Base-by-base conservation (phyloP, 371 early-diverging fungal species). In the Mortierella sp. region DNA sequence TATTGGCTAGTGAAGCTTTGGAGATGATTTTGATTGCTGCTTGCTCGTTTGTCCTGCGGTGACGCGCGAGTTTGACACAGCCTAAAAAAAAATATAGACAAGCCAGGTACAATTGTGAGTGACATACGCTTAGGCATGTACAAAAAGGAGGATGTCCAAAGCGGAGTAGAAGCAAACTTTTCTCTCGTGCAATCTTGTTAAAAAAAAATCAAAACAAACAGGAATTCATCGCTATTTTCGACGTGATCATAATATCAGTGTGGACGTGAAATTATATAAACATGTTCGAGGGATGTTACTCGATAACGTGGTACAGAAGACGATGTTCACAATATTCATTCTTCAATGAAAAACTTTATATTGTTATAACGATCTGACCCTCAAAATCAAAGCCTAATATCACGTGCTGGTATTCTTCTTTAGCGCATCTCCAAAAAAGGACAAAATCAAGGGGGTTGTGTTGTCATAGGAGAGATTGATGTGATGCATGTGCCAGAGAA, bases 21-120 rank as follows among this genome's bases (percentile, higher is more conserved):
- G 92, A 87, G 69, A 97, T 96, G 84, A 97, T 96, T 84, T 96
- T 97, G 78, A 97, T 89, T 22, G 96, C 97, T 3, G 96, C 96
- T 69, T 92, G 91, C 69, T 94, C 88, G 59, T 87, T 87, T 50
- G 93, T 92, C 63, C 89, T 87, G 69, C 91, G 88, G 72, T 96
- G 96, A 7, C 88, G 88, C 22, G 92, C 96, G 22, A 94, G 88
- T 77, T 94, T 94, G 53, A 95, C 95, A 57, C 93, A 90, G 10
- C 94, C 94, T 95, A 67, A 53, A 41, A 67, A 53, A 41, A 41
- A 9, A 45, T 33, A 22, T 52, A 24, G 4, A 65, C 28, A 53
- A 59, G 47, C 53, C 53, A 53, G n/a, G 53, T 53, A 53, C 43
- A n/a, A 19, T n/a, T 19, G 38, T 45, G 41, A 52, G 69, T 41